Base-by-base conservation (phyloP, 805 yeast genomes). In the Nakazawaea anatomiae region DNA sequence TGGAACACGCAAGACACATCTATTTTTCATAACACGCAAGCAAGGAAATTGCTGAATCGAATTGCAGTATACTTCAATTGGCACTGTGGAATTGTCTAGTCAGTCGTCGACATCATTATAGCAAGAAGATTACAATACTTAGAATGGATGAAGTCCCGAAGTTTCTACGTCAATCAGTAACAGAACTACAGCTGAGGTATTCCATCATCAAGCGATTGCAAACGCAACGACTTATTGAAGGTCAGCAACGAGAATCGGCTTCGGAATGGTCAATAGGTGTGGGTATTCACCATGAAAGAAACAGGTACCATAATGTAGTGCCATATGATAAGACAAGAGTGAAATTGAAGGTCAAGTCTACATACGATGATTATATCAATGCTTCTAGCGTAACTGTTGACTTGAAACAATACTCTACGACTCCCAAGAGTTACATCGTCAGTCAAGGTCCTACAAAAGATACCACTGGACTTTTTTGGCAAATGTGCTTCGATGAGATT, bases 311-410 rank as follows among this genome's bases (percentile, higher is more conserved):
- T 4, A 80, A 85, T 59, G 78, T 86, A 9, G 63, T 81, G 42
- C 89, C 94, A 0, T 87, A 76, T 71, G 89, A 86, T 58, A 67
- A 70, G 50, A 80, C 77, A 40, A 63, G 89, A 38, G 83, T 83
- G 2, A 62, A 60, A 35, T 63, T 82, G 10, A 54, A 59, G 4
- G 66, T 68, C 1, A 39, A 47, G 3, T 36, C 57, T 1, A 64
- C 66, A 1, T 51, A 31, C 6, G 56, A 62, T 1, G 71, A 67
- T 53, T 72, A 71, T 52, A 69, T 71, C 39, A 72, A 72, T 57
- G 77, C 75, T 1, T 64, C 68, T 14, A 45, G 57, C 43, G 62
- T 72, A 27, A 43, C 52, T 3, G 52, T 70, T 25, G 54, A 46
- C 11, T 36, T 39, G 44, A 18, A 34, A 14, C 44, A 49, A 4